A percentile compares a stretch with the other conserved stretches of the same genome.
Evolutionary conservation across 2,329 filamentous ascomycete genomes (phyloP).

Genomic region (Pyricularia sp.): DNA sequence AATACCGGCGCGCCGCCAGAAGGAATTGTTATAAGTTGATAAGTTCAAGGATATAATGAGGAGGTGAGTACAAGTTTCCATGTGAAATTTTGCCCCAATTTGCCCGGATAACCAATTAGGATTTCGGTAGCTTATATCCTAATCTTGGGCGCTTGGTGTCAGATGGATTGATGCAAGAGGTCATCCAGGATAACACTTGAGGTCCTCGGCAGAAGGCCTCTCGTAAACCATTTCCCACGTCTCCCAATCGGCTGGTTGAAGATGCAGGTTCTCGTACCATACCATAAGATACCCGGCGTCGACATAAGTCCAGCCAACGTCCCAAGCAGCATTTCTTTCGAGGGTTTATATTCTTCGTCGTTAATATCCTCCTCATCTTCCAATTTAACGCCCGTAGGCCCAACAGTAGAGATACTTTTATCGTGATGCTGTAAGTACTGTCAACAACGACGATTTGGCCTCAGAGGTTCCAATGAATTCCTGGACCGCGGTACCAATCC

Average conservation of each 20-base stretch:
- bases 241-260: background rate
- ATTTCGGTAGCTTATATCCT: too few relatives aligned
- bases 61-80: too few relatives aligned
- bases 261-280: background rate
- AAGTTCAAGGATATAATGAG: too few relatives aligned
- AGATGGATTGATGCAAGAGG: background rate
- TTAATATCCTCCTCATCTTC: background rate
- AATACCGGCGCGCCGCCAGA: too few relatives aligned
- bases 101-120: too few relatives aligned
- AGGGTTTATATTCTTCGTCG: background rate
- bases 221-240: background rate
- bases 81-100: too few relatives aligned
- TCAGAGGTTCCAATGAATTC: background rate
- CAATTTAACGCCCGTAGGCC: background rate
- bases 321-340: background rate
- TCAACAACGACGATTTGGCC: background rate
- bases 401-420: background rate
- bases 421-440: background rate
- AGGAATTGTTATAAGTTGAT: too few relatives aligned
- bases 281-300: background rate
- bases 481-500: background rate
- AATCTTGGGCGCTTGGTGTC: background rate
- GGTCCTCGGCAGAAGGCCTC: background rate
- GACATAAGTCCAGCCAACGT: background rate
- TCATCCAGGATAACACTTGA: background rate